phyloP scores from a whole-genome alignment of 2,329 filamentous ascomycete genomes.

The Sporothrix sp. region DNA sequence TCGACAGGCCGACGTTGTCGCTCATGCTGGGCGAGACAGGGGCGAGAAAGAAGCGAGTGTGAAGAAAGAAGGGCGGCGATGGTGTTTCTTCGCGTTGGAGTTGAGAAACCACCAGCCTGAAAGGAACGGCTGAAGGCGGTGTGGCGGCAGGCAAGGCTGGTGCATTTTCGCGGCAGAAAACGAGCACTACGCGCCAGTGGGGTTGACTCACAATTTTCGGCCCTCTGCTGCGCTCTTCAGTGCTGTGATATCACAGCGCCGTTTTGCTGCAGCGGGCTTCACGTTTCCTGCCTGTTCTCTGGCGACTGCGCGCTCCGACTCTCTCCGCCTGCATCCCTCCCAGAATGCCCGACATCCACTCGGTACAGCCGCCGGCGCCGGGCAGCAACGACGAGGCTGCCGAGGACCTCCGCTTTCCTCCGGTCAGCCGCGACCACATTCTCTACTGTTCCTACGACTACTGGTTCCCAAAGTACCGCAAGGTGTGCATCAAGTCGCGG shows the following conservation, averaged over 20 bases:
- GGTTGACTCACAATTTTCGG: slow-evolving; percentile 12
- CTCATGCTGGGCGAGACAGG: slow-evolving; percentile 54
- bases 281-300: too few species aligned
- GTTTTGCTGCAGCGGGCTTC: too few species aligned
- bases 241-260: too few species aligned
- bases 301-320: too few species aligned
- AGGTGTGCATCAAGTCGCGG: slow-evolving; percentile 73
- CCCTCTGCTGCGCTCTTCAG: too few species aligned
- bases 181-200: background rate
- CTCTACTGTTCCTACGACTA: slow-evolving; percentile 87
- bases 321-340: too few species aligned
- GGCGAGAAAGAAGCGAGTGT: background rate
- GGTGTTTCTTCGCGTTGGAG: background rate
- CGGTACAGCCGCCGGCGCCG: slow-evolving; percentile 14
- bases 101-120: too few species aligned
- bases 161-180: slow-evolving; percentile 11
- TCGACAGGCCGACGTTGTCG: slow-evolving; percentile 92
- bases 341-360: slow-evolving; percentile 25
- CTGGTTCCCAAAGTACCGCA: slow-evolving; percentile 81
- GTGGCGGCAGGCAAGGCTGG: slow-evolving; percentile 9
- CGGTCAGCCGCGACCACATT: slow-evolving; percentile 77
- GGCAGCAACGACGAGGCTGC: slow-evolving; percentile 4
- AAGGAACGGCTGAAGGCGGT: too few species aligned
- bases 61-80: background rate
- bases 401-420: slow-evolving; percentile 58